Evolutionary conservation across 169 alveolate genomes (phyloP).

Genomic region (Plasmodium knowlesi): DNA sequence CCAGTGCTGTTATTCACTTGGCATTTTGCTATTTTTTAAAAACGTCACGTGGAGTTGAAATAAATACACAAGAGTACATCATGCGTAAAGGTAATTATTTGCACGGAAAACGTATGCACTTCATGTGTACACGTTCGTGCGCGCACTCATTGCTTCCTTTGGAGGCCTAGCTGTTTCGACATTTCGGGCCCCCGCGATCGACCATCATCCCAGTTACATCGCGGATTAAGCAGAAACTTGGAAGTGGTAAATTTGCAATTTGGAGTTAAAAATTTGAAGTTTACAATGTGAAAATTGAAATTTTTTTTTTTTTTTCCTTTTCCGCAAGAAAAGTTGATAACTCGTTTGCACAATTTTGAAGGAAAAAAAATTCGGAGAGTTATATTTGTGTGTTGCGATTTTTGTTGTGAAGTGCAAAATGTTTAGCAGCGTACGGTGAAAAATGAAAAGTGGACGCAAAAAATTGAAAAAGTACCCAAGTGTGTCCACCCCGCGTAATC

Average conservation of each 20-base stretch:
- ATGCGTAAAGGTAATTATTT: not conserved
- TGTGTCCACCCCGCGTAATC: not conserved
- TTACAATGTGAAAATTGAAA: not conserved
- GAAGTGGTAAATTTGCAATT: not conserved
- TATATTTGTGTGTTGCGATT: not conserved
- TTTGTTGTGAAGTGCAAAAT: not conserved
- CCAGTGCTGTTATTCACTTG: not conserved
- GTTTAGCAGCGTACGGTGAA: not conserved
- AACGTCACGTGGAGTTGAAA: not conserved
- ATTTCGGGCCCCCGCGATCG: not conserved
- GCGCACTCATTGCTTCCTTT: not conserved
- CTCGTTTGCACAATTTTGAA: not conserved
- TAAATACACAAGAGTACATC: not conserved
- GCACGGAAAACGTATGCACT: not conserved
- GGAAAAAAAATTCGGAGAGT: not conserved
- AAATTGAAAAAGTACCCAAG: not conserved
- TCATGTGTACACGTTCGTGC: not conserved
- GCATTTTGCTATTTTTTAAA: not conserved
- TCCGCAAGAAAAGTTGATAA: not conserved
- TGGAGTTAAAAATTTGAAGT: not conserved
- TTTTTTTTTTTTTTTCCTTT: not conserved
- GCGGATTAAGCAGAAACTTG: not conserved
- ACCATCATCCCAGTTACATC: not conserved
- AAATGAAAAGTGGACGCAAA: not conserved
- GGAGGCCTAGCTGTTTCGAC: not conserved